A percentile compares a stretch with the other conserved stretches of the same genome.
Evolutionary conservation across 441 rosid genomes (phyloP).

Genomic region (Gossypium aridum): DNA sequence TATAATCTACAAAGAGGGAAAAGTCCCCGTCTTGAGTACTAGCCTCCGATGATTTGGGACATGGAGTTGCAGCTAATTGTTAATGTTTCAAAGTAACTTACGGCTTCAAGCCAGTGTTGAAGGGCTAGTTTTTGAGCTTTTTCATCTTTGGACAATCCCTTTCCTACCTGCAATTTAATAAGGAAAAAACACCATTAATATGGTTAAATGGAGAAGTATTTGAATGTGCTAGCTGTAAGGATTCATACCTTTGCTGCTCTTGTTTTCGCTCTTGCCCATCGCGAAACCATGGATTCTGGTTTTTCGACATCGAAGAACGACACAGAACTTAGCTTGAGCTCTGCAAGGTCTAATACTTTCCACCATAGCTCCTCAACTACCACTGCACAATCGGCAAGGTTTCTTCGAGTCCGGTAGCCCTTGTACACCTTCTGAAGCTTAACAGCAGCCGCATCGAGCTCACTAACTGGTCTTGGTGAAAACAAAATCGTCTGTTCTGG

Average conservation of each 20-base stretch:
- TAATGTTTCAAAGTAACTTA: conserved; percentile 22
- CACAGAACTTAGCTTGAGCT: conserved; percentile 40
- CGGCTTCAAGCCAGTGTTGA: conserved; percentile 76
- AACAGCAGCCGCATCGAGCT: conserved; percentile 73
- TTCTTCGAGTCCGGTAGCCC: conserved; percentile 60
- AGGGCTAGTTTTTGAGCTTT: conserved; percentile 61
- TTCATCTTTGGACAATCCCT: conserved; percentile 57
- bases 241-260: conserved; percentile 50
- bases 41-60: no score
- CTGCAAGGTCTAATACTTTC: conserved; percentile 50
- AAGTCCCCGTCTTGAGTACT: no score
- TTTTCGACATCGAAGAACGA: conserved; percentile 35
- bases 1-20: no score
- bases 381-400: conserved; percentile 69
- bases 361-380: conserved; percentile 70
- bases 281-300: conserved; percentile 49
- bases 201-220: not conserved
- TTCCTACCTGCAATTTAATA: conserved; percentile 33
- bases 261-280: conserved; percentile 67
- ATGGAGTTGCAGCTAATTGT: no score
- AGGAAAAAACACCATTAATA: not conserved
- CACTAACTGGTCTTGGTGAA: conserved; percentile 63
- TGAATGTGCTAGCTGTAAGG: not conserved
- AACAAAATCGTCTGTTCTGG: conserved; percentile 45
- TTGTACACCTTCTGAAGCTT: conserved; percentile 65